Evolutionary conservation across 2,329 filamentous ascomycete genomes (phyloP), one percentile per base, ranked within the genome.

Genomic region (Myriosclerotinia duriaeana): DNA sequence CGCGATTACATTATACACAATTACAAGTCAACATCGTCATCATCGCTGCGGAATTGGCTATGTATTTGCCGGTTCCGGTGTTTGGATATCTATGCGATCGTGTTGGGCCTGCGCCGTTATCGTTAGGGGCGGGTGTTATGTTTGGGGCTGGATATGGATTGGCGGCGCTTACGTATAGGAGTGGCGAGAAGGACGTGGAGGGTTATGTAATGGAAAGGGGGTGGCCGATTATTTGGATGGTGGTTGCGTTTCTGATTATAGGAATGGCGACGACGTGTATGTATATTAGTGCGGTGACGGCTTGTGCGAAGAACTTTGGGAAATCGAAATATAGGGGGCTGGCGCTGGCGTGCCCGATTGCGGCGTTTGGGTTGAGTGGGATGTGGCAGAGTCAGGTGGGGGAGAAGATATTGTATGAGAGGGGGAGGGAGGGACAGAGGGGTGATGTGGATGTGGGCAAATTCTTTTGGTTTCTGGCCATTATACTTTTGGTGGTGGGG

Each of bases 261-360:
- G 95, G 95, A 1, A 84, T 89, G 69, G 94, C 87, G 6, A 97
- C 94, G 0, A 91, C 90, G 71, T 87, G 87, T 77, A 93, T 98
- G 87, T 99, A 98, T 78, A 83, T 98, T 66, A 86, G 89, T 61
- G 89, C 92, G 2, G 89, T 99, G n/a, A 94, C 94, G 8, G 96
- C 94, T 0, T 97, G 93, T 75, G 95, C 95, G 46, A 99, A 99
- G 86, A 99, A 98, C 79, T 99, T 98, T 79, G 93, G 93, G 59
- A 88, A 90, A 68, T 92, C 93, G 5, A 91, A 89, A 74, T 89
- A 96, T 74, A 90, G 94, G 74, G 95, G 95, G 0, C 80, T 99
- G 61, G 94, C 96, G 68, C 83, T 99, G 65, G 93, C 94, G 1
- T 84, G 92, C 68, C 95, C 95, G 1, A 97, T 98, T 76, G 92